Evolutionary conservation across 2,329 filamentous ascomycete species (phyloP).

Genomic region (Chrysosporium keratinophilum): DNA sequence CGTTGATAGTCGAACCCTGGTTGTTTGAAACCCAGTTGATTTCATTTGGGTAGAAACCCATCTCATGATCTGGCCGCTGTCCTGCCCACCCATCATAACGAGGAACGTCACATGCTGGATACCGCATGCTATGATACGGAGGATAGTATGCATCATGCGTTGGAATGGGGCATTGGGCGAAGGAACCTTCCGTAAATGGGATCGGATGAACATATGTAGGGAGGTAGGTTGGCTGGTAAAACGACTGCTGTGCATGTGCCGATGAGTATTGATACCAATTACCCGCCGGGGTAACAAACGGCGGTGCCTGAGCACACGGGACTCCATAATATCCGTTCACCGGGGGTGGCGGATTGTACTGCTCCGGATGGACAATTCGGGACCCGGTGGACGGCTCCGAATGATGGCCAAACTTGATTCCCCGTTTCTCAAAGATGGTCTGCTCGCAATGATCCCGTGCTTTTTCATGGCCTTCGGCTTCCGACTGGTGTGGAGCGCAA

Average conservation of each 20-base stretch:
- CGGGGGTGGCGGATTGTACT: too few species aligned
- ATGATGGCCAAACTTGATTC: slow-evolving; percentile 3
- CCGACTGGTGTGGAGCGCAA: neutral
- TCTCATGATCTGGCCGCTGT: too few species aligned
- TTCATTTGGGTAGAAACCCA: too few species aligned
- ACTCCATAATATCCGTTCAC: neutral
- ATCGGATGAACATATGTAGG: neutral
- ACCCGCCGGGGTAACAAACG: neutral
- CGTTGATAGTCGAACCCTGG: too few species aligned
- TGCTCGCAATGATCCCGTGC: neutral
- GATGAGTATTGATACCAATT: neutral
- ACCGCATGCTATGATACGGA: neutral
- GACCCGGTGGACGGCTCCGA: neutral
- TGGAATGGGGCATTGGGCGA: neutral
- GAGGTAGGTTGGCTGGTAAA: neutral
- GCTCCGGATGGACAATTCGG: neutral
- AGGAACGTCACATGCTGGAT: neutral
- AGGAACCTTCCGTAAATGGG: neutral
- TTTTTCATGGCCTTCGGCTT: neutral
- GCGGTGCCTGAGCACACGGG: neutral
- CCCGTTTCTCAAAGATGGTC: neutral
- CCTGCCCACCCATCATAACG: neutral
- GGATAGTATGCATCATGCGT: neutral
- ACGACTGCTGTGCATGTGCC: neutral
- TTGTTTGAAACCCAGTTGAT: too few species aligned